Conservation (phyloP, 371 early-diverging fungal genomes). For the Encephalitozoon romaleae region DNA sequence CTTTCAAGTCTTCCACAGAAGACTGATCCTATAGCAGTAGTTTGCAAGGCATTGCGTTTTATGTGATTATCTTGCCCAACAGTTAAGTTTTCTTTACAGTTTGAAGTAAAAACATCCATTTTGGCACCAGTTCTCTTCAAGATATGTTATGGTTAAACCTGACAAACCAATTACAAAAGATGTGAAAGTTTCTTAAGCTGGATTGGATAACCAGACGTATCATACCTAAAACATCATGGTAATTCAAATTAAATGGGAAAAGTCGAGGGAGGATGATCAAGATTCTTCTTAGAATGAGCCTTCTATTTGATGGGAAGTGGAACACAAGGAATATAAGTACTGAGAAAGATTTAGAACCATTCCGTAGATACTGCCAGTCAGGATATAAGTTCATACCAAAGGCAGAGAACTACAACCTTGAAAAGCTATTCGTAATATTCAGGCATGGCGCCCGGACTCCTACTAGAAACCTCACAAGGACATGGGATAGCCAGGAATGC, state of each 20-base stretch:
- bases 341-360: not conserved
- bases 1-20: not conserved
- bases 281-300: not conserved
- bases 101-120: not conserved
- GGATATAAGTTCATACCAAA: conserved; percentile 12
- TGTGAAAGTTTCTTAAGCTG: not conserved
- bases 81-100: not conserved
- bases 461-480: not conserved
- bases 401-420: conserved; percentile 8
- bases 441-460: conserved; percentile 58
- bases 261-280: not conserved
- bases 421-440: conserved; percentile 45
- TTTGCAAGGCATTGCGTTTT: not conserved
- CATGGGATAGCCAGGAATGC: conserved; percentile 44
- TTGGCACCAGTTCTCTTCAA: not conserved
- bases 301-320: not conserved
- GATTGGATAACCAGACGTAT: not conserved
- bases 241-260: not conserved
- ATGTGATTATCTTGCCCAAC: not conserved
- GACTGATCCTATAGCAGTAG: not conserved
- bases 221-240: not conserved
- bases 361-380: conserved; percentile 5
- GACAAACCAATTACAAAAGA: not conserved
- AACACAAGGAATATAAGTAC: not conserved
- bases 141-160: not conserved